Evolutionary conservation across 768 basidiomycete genomes (phyloP).

Genomic region (Lactarius psammicola): DNA sequence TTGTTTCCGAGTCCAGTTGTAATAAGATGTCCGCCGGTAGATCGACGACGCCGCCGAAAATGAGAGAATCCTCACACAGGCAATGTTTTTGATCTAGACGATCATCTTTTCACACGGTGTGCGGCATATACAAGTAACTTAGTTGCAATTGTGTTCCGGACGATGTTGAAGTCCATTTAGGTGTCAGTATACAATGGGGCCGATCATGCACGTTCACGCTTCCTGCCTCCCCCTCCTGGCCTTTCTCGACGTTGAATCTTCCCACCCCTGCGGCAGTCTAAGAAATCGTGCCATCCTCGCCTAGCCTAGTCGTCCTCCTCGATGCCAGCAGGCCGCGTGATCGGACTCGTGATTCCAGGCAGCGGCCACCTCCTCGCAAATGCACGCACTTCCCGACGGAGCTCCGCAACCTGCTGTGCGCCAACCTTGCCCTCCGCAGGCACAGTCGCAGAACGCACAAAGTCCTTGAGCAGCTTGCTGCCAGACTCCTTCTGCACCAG

Average conservation of each 20-base stretch:
- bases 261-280: not conserved
- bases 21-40: slow-evolving; percentile 7
- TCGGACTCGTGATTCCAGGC: slow-evolving; percentile 66
- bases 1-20: not conserved
- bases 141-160: slow-evolving; percentile 15
- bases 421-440: slow-evolving; percentile 71
- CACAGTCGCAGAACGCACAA: slow-evolving; percentile 74
- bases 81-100: not conserved
- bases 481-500: slow-evolving; percentile 93
- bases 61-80: not conserved
- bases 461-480: slow-evolving; percentile 93
- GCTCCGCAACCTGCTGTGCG: slow-evolving; percentile 62
- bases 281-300: slow-evolving; percentile 1
- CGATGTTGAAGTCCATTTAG: slow-evolving; percentile 31
- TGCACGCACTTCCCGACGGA: slow-evolving; percentile 73
- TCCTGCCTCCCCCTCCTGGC: not conserved
- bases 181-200: slow-evolving; percentile 4
- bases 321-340: slow-evolving; percentile 59
- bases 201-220: not conserved
- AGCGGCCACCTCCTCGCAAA: slow-evolving; percentile 92
- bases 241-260: slow-evolving; percentile 29
- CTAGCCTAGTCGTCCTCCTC: slow-evolving; percentile 47
- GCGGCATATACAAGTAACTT: not conserved
- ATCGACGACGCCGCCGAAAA: not conserved
- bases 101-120: not conserved